phyloP scores from a whole-genome alignment of 2,329 filamentous ascomycete genomes.

The Colletotrichum sp. region DNA sequence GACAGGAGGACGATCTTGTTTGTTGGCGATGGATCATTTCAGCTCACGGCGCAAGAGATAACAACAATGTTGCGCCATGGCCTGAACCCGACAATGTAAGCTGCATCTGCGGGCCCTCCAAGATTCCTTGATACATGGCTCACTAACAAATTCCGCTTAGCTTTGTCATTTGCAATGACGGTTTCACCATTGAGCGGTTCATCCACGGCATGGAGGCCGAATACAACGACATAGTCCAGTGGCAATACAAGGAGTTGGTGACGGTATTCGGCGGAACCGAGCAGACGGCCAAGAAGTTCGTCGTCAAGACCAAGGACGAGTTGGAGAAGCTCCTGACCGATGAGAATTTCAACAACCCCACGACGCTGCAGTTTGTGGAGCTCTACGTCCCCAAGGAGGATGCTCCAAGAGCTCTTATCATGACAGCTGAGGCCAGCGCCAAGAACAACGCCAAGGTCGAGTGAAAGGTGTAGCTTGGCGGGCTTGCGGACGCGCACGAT shows the following conservation, averaged over 20 bases:
- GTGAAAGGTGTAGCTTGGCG: constrained; percentile 11
- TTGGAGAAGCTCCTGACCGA: constrained; percentile 70
- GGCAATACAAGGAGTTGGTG: constrained; percentile 75
- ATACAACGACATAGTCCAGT: constrained; percentile 83
- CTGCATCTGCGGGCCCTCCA: constrained; percentile 17
- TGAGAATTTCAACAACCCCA: constrained; percentile 63
- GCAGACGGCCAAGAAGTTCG: constrained; percentile 64
- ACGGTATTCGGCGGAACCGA: constrained; percentile 68
- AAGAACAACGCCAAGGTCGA: constrained; percentile 63
- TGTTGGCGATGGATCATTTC: constrained; percentile 87
- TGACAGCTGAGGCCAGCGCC: constrained; percentile 74
- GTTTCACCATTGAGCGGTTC: constrained; percentile 87
- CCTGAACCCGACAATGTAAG: constrained; percentile 78
- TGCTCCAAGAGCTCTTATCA: constrained; percentile 71
- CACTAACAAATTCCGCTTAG: constrained; percentile 38
- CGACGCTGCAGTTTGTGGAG: constrained; percentile 75
- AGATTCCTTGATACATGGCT: not conserved
- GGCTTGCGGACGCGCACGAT: not conserved
- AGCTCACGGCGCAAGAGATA: constrained; percentile 83
- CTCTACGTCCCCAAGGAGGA: constrained; percentile 81
- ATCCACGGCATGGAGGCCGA: constrained; percentile 81
- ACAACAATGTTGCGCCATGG: constrained; percentile 81
- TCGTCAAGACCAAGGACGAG: constrained; percentile 72
- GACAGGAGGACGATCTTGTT: constrained; percentile 78
- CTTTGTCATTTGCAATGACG: constrained; percentile 86